Evolutionary conservation across 129 eudicot genomes (phyloP), one percentile per base, ranked within the genome.

Genomic region (Centrapalus pauciflorus): DNA sequence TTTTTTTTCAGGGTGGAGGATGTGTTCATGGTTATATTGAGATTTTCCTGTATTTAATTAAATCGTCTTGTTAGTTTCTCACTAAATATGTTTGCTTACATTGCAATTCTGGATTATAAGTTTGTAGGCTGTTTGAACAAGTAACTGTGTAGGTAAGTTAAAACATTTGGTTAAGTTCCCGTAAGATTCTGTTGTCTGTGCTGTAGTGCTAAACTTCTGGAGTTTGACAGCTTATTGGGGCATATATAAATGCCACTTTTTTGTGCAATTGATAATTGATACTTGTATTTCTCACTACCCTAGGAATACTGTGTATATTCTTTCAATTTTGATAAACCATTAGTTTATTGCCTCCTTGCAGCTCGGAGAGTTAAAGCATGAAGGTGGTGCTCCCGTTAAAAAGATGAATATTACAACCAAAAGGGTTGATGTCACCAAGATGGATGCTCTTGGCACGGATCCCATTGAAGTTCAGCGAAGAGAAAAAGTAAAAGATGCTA

Each of bases 401-500:
- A 81, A 75, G 54, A 57, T 12, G 11, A 83, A 48, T 26, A 12
- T 8, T 38, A 40, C 83, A 24, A 45, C 64, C 61, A 52, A 70
- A 77, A 61, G 58, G 41, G 51, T 51, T 29, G 76, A 69, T 27
- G 77, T 48, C 58, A 66, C 41, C n/a, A 75, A 75, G 51, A 67
- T 29, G 54, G 74, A 58, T 35, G 32, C 34, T 56, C 61, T 70
- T 56, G 40, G 72, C 55, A 76, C 74, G 29, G 90, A 94, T 62
- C 97, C 97, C 30, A 60, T 84, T 58, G 91, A 77, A 51, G 62
- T 41, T 34, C 75, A 84, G 51, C 82, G 99, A 56, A 83, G 92
- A 76, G 88, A 84, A 65, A 89, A 84, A 82, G 97, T 94, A 46
- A 94, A 89, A 82, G 97, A 84, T 35, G 99, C 99, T 32, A 94